Evolutionary conservation across 2,329 filamentous ascomycete species (phyloP).

Genomic region (Fusarium dlaminii): DNA sequence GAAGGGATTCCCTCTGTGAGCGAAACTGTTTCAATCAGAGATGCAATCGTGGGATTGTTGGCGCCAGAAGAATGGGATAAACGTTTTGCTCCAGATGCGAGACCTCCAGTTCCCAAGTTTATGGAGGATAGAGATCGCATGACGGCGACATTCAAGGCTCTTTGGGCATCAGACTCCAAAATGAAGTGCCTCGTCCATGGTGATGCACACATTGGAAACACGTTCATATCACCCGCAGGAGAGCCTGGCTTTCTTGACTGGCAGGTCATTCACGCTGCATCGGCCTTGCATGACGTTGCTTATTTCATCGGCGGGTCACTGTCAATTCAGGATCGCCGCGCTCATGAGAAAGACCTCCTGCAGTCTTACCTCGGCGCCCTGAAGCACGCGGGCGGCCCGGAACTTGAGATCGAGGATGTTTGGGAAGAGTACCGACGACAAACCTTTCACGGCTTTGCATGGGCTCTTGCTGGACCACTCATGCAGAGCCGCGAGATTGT

Average conservation of each 20-base stretch:
- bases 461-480: conserved; percentile 16
- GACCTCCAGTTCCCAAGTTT: background rate
- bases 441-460: conserved; percentile 20
- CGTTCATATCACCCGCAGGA: background rate
- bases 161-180: background rate
- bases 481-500: conserved; percentile 24
- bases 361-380: conserved; percentile 12
- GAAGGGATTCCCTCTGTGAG: background rate
- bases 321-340: background rate
- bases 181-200: conserved; percentile 12
- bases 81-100: background rate
- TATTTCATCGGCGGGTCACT: conserved; percentile 2
- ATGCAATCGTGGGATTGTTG: background rate
- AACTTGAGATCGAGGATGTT: background rate
- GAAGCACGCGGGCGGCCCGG: background rate
- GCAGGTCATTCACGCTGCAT: conserved; percentile 3
- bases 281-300: conserved; percentile 13
- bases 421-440: conserved; percentile 25
- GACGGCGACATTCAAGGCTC: background rate
- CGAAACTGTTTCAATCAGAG: background rate
- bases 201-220: conserved; percentile 12
- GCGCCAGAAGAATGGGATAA: background rate
- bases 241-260: conserved; percentile 27
- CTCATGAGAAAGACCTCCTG: conserved; percentile 8
- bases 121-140: background rate